Conservation (phyloP, 2,329 filamentous ascomycete genomes). For the Ophiosphaerella narmari region DNA sequence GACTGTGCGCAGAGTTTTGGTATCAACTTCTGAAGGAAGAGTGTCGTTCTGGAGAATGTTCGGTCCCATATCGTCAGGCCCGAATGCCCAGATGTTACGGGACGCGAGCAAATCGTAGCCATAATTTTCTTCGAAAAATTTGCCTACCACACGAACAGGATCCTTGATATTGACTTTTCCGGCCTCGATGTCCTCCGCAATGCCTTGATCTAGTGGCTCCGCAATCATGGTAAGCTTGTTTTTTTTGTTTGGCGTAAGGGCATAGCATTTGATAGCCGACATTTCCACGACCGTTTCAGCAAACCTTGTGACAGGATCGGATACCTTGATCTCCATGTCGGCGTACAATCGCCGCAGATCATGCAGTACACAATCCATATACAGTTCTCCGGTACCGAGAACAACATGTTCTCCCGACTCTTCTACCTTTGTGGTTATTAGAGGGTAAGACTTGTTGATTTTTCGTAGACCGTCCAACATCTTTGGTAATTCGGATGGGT, state of each 20-base stretch:
- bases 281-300: slow-evolving; percentile 98
- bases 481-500: slow-evolving; percentile 95
- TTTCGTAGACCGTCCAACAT: slow-evolving; percentile 97
- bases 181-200: slow-evolving; percentile 91
- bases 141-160: slow-evolving; percentile 88
- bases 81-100: slow-evolving; percentile 97
- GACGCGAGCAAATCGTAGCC: slow-evolving; percentile 95
- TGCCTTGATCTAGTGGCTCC: slow-evolving; percentile 91
- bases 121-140: slow-evolving; percentile 96
- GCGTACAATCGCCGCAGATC: slow-evolving; percentile 92
- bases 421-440: slow-evolving; percentile 95
- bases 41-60: slow-evolving; percentile 98
- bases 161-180: slow-evolving; percentile 91
- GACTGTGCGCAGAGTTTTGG: slow-evolving; percentile 83
- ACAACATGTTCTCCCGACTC: slow-evolving; percentile 97
- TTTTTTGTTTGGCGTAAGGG: slow-evolving; percentile 97
- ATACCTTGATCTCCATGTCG: slow-evolving; percentile 99
- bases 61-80: slow-evolving; percentile 89
- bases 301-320: slow-evolving; percentile 95
- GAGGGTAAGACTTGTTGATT: slow-evolving; percentile 96
- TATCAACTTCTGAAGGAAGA: slow-evolving; percentile 90
- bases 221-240: slow-evolving; percentile 99
- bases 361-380: slow-evolving; percentile 98
- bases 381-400: slow-evolving; percentile 94
- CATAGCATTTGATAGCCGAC: slow-evolving; percentile 96